phyloP scores from a whole-genome alignment of 306 rosid genomes.

The Prinsepia uniflora region DNA sequence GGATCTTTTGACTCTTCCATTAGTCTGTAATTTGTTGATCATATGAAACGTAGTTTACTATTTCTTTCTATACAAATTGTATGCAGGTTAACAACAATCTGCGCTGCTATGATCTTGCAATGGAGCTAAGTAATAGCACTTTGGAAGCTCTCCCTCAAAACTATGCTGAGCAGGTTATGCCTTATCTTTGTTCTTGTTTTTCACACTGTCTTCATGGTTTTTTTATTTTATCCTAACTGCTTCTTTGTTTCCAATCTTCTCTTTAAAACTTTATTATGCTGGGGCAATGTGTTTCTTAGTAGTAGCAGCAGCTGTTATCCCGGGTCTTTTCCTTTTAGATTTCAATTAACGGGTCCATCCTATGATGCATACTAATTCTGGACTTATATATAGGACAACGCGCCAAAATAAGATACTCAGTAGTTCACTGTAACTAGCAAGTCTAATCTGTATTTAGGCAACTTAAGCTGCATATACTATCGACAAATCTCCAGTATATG shows the following conservation, averaged over 20 bases:
- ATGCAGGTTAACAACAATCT: constrained; percentile 87
- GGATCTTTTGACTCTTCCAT: constrained; percentile 12
- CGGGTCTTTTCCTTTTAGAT: not conserved
- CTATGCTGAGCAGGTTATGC: constrained; percentile 84
- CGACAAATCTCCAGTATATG: not conserved
- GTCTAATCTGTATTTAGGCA: not conserved
- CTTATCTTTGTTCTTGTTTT: constrained; percentile 18
- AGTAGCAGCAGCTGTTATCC: not conserved
- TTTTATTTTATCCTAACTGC: not conserved
- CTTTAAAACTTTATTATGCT: not conserved
- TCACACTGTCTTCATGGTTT: constrained; percentile 13
- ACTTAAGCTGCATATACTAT: not conserved
- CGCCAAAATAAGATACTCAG: not conserved
- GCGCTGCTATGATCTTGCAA: constrained; percentile 98
- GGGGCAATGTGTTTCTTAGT: not conserved
- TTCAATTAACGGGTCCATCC: not conserved
- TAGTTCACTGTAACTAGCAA: not conserved
- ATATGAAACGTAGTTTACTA: constrained; percentile 16
- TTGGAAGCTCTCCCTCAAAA: constrained; percentile 89
- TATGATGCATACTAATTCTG: not conserved
- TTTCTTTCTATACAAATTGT: constrained; percentile 14
- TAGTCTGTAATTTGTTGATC: constrained; percentile 18
- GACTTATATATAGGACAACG: not conserved
- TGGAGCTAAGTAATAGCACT: constrained; percentile 87
- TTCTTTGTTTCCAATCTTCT: not conserved